Base-by-base conservation (phyloP, 345 rosid species). In the Jatropha curcas region DNA sequence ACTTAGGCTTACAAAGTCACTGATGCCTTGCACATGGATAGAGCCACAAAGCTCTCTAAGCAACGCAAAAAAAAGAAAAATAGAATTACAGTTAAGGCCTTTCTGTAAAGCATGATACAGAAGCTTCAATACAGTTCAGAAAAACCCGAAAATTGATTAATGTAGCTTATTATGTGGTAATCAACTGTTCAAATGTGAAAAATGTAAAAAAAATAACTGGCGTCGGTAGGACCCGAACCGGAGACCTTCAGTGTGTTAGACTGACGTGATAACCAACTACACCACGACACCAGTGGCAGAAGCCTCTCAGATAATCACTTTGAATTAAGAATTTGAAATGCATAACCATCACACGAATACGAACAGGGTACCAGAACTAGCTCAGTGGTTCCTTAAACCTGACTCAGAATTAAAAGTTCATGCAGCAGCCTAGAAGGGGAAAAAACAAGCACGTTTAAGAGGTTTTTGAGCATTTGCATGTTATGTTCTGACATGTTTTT, bases 251-350 rank as follows among this genome's bases (percentile, higher is more conserved):
- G 88, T 86, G 93, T 88, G 95, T 86, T 88, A 89, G 90, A 91
- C 90, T n/a, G 96, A 87, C 90, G 91, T 91, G 91, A 89, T 91
- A 90, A 89, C 94, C 96, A 88, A 89, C 94, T 88, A 89, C 95
- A 93, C 97, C 93, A 91, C 89, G 92, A 91, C 83, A 88, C 98
- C 97, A 17, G 33, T 30, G 10, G 27, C 30, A n/a, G n/a, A n/a
- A n/a, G n/a, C n/a, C n/a, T n/a, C n/a, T n/a, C n/a, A n/a, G n/a
- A n/a, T n/a, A n/a, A n/a, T n/a, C n/a, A n/a, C n/a, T n/a, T n/a
- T n/a, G n/a, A n/a, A n/a, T n/a, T n/a, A n/a, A n/a, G n/a, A n/a
- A n/a, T n/a, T n/a, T n/a, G n/a, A n/a, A n/a, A n/a, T n/a, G n/a
- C n/a, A n/a, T n/a, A n/a, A n/a, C n/a, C n/a, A n/a, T n/a, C n/a